Evolutionary conservation across 352 stramenopile genomes (phyloP), one percentile per base, ranked within the genome.

Genomic region (Pythium apleroticum): DNA sequence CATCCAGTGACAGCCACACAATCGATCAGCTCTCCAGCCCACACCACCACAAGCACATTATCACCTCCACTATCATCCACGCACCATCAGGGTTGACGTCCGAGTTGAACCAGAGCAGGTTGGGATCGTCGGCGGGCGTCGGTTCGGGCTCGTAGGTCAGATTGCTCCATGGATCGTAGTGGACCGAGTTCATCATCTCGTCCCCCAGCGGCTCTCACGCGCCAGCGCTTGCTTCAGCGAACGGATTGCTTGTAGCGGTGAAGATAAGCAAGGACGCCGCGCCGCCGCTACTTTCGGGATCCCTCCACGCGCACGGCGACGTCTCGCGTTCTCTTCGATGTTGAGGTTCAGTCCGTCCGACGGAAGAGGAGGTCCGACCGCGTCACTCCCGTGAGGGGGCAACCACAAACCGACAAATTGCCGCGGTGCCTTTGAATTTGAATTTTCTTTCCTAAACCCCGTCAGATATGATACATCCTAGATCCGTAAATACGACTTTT

Each of bases 61-160:
- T 31, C 20, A 22, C 22, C 6, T n/a, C n/a, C n/a, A n/a, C n/a
- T n/a, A 43, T 15, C n/a, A 43, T 15, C 5, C 15, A 52, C 65
- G 24, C 64, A 91, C 84, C 84, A 70, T 88, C 78, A 15, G 77
- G 77, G 27, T 71, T 75, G 25, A 91, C 65, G 15, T 75, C 30
- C 39, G 84, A 81, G 59, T 76, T 79, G 67, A 93, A 91, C 84
- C 84, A 93, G 22, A 93, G 62, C 31, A 75, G 35, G 27, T 75
- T 69, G 30, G 68, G 59, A 20, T 71, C 68, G 25, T 65, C 55
- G 12, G 45, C 57, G 20, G 53, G 33, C 31, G 58, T 49, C 27
- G 58, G 45, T 19, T 68, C 63, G 6, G 68, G 63, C 27, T 71
- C 63, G 50, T 75, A 75, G 37, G 24, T 33, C 48, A 75, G 62